These are phyloP conservation scores for Lecanosticta acicola DNA, from an alignment of 2,329 filamentous ascomycete species.

Conservation along the genomic window DNA sequence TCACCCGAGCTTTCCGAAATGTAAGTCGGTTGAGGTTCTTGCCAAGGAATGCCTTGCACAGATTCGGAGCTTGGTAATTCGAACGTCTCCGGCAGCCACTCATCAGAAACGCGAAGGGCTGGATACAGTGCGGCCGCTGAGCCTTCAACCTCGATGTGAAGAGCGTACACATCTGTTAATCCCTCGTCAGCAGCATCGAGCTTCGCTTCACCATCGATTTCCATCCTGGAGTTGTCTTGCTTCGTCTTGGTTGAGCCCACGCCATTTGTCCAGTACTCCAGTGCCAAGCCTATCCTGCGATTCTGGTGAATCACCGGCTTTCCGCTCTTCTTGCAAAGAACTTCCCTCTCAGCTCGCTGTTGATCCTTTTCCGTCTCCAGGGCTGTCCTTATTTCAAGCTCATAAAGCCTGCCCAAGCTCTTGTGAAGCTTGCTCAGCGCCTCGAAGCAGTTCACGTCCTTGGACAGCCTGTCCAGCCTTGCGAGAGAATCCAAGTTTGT, in stretches of 20 bases:
- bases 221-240: slow-evolving; percentile 33
- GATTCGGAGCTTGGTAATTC: slow-evolving; percentile 60
- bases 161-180: slow-evolving; percentile 52
- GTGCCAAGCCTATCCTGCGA: slow-evolving; percentile 59
- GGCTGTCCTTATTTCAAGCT: slow-evolving; percentile 59
- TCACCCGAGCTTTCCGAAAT: slow-evolving; percentile 33
- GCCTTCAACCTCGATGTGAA: slow-evolving; percentile 60
- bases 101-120: slow-evolving; percentile 64
- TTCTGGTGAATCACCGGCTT: slow-evolving; percentile 65
- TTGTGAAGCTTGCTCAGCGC: slow-evolving; percentile 68
- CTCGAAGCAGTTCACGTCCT: slow-evolving; percentile 69
- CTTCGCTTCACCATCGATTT: slow-evolving; percentile 24
- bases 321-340: slow-evolving; percentile 65
- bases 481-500: slow-evolving; percentile 66
- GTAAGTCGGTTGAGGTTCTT: slow-evolving; percentile 63
- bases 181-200: background rate
- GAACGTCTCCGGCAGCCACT: slow-evolving; percentile 68
- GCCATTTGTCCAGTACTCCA: slow-evolving; percentile 63
- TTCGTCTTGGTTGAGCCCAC: slow-evolving; percentile 25
- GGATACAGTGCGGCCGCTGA: slow-evolving; percentile 45
- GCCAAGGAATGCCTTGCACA: slow-evolving; percentile 52
- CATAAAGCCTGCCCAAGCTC: slow-evolving; percentile 63
- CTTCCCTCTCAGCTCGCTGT: slow-evolving; percentile 41
- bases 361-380: slow-evolving; percentile 4
- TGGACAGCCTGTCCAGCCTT: slow-evolving; percentile 64